Percentiles rank a stretch among this genome's conserved stretches.
Conservation (phyloP, 768 basidiomycete genomes). For the Serendipita vermifera region DNA sequence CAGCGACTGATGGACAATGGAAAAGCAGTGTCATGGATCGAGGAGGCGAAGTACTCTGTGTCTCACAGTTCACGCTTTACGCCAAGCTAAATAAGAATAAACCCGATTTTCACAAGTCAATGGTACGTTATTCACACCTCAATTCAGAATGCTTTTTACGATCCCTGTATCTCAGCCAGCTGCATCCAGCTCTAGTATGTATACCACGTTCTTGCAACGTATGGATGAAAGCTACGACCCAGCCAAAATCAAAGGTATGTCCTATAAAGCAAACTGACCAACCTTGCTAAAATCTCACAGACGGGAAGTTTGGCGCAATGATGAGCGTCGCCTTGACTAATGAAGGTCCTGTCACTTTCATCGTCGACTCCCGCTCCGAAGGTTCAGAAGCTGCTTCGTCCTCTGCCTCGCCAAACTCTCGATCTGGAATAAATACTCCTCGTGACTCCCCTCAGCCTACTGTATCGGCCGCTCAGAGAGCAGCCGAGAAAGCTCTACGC, state of each 20-base stretch:
- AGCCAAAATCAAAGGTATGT: slow-evolving; percentile 66
- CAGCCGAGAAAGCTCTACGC: neutral
- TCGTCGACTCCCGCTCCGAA: slow-evolving; percentile 43
- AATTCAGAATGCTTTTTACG: slow-evolving; percentile 5
- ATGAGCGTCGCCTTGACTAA: slow-evolving; percentile 83
- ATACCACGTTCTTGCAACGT: slow-evolving; percentile 56
- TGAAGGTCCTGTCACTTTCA: slow-evolving; percentile 82
- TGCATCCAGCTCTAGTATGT: slow-evolving; percentile 53
- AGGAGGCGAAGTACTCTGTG: slow-evolving; percentile 81
- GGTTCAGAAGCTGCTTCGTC: neutral
- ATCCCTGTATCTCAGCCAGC: slow-evolving; percentile 47
- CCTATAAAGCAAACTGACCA: neutral
- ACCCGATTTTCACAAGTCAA: slow-evolving; percentile 85
- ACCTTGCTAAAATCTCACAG: slow-evolving; percentile 27
- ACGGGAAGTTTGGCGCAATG: slow-evolving; percentile 93
- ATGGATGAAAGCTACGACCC: slow-evolving; percentile 54
- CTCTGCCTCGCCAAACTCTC: neutral
- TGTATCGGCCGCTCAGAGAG: neutral
- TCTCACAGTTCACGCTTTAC: slow-evolving; percentile 87
- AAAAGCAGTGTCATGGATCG: slow-evolving; percentile 79
- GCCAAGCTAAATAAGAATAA: slow-evolving; percentile 79
- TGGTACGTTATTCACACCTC: slow-evolving; percentile 37
- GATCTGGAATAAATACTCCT: neutral
- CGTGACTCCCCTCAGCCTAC: no score
- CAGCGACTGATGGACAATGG: slow-evolving; percentile 58